Evolutionary conservation across 306 rosid species (phyloP), one percentile per base, ranked within the genome.

Genomic region (Cicer arietinum): DNA sequence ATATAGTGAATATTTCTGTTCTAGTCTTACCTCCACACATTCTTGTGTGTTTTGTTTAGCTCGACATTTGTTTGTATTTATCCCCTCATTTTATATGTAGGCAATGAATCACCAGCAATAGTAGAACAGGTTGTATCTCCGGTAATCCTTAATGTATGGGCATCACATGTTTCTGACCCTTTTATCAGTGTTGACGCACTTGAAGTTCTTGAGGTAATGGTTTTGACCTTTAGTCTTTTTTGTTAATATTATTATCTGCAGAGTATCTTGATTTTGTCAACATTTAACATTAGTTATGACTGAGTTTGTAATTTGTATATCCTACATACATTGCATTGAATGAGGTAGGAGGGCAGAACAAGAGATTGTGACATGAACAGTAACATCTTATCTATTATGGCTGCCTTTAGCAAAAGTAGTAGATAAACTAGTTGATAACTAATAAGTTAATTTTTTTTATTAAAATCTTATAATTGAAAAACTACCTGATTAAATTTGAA

Each of bases 141-240:
- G 52, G 88, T 85, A 60, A 86, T 94, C 72, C 96, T 94, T 77
- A 85, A 91, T 80, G 71, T 85, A 63, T 94, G 98, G 98, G 96
- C 92, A 50, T 75, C 87, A 46, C 91, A 94, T 67, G 79, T 94
- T 77, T 88, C 86, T n/a, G 98, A 94, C 81, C 98, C 98, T 85
- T 94, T 91, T 77, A 90, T 90, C 84, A 85, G 97, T 79, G 87
- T 90, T 84, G 97, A 91, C 85, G 89, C 93, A 70, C 87, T 94
- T 78, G 98, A 94, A 76, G 92, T 91, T 88, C 87, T 94, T 44
- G 98, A 91, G 98, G 98, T 91, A 90, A 78, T 61, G 51, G 42
- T 84, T n/a, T 75, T 71, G 52, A 74, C 46, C 41, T 41, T 30
- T 12, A 16, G 18, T 78, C 77, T 76, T 67, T 76, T 67, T 57